Evolutionary conservation across 768 basidiomycete genomes (phyloP).

Genomic region (Kwoniella mangroviensis): DNA sequence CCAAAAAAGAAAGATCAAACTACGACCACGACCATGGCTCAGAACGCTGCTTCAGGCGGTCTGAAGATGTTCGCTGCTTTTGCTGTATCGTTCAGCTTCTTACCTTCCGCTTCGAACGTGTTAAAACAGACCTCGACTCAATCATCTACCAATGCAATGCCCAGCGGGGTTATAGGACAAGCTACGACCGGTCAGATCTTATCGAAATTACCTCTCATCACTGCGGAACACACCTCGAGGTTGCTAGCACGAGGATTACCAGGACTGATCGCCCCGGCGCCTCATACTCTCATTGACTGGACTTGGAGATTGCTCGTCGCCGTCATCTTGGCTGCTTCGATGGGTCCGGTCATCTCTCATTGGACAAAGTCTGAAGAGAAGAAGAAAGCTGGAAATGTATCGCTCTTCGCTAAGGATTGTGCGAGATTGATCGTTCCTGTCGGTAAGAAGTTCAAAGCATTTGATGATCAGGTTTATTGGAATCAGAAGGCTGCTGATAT

Average conservation of each 20-base stretch:
- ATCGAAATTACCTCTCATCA: slow-evolving; percentile 44
- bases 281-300: slow-evolving; percentile 49
- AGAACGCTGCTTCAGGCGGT: slow-evolving; percentile 17
- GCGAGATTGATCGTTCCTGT: not conserved
- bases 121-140: slow-evolving; percentile 20
- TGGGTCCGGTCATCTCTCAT: slow-evolving; percentile 38
- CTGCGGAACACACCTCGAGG: slow-evolving; percentile 47
- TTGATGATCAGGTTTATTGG: slow-evolving; percentile 19
- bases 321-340: slow-evolving; percentile 34
- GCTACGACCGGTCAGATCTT: slow-evolving; percentile 41
- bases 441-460: slow-evolving; percentile 1
- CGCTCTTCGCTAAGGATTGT: slow-evolving; percentile 11
- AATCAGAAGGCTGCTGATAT: slow-evolving; percentile 29
- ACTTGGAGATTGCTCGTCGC: slow-evolving; percentile 47
- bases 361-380: slow-evolving; percentile 18
- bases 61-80: slow-evolving; percentile 50
- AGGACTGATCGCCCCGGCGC: slow-evolving; percentile 29
- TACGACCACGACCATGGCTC: slow-evolving; percentile 7
- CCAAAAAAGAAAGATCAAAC: slow-evolving; percentile 25
- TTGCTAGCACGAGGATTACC: slow-evolving; percentile 40
- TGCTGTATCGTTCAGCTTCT: slow-evolving; percentile 48
- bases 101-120: slow-evolving; percentile 46
- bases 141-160: slow-evolving; percentile 13
- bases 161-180: not conserved
- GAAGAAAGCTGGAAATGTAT: slow-evolving; percentile 15